Conservation (phyloP, 78 protist species). For the Cyanophora paradoxa region DNA sequence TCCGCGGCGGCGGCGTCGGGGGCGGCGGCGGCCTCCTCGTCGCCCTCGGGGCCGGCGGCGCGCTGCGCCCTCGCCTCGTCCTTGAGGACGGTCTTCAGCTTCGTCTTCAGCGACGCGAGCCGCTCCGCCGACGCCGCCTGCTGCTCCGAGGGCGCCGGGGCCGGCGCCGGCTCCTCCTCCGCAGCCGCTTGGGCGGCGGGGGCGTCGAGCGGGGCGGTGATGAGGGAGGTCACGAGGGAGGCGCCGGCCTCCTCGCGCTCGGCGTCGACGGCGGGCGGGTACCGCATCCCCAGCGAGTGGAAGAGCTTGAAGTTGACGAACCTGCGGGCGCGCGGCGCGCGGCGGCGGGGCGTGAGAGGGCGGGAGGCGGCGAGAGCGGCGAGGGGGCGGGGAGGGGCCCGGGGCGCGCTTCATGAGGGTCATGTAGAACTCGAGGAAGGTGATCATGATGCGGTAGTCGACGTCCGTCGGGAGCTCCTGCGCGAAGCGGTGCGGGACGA, state of each 20-base stretch:
- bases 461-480: constrained; percentile 11
- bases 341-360: too few relatives aligned
- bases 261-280: constrained; percentile 65
- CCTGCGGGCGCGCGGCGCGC: too few relatives aligned
- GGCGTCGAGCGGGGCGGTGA: background rate
- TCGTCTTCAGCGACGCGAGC: background rate
- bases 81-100: background rate
- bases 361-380: too few relatives aligned
- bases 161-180: background rate
- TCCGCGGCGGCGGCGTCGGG: too few relatives aligned
- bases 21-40: background rate
- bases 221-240: too few relatives aligned
- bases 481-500: constrained; percentile 76
- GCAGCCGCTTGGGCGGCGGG: background rate
- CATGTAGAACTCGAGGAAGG: constrained; percentile 81
- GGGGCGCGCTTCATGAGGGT: constrained; percentile 46
- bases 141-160: background rate
- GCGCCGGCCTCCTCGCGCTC: too few relatives aligned
- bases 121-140: background rate
- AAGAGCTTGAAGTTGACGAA: constrained; percentile 80
- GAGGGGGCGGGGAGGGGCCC: too few relatives aligned
- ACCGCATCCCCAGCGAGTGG: constrained; percentile 29
- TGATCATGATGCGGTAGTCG: constrained; percentile 63
- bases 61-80: background rate
- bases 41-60: background rate